These are phyloP conservation scores for Daldinia decipiens DNA, from an alignment of 495 filamentous ascomycete genomes.

Conservation along the genomic window DNA sequence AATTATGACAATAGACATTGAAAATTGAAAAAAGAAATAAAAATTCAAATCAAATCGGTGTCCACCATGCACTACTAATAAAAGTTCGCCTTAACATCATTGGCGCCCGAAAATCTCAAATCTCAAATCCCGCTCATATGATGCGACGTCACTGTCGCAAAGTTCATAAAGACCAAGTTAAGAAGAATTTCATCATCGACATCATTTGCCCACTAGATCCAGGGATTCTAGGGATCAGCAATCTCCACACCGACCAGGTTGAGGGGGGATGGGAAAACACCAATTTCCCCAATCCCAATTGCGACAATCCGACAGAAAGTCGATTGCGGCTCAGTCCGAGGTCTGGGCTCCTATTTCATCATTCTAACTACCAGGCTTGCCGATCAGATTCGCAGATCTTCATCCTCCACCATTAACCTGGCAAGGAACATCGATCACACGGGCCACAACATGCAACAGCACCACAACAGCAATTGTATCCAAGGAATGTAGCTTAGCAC, in stretches of 20 bases:
- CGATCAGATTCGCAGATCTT: slow-evolving; percentile 45
- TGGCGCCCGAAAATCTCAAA: slow-evolving; percentile 16
- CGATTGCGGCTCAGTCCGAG: slow-evolving; percentile 51
- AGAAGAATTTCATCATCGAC: slow-evolving; percentile 43
- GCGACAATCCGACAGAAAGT: slow-evolving; percentile 46
- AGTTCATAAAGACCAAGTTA: slow-evolving; percentile 35
- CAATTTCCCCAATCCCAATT: slow-evolving; percentile 49
- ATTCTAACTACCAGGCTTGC: slow-evolving; percentile 43
- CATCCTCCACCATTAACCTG: slow-evolving; percentile 36
- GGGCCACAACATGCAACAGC: slow-evolving; percentile 8
- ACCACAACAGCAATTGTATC: not conserved
- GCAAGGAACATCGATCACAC: slow-evolving; percentile 18
- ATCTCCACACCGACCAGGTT: slow-evolving; percentile 41
- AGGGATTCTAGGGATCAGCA: slow-evolving; percentile 37
- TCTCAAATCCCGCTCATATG: slow-evolving; percentile 10
- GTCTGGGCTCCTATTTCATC: slow-evolving; percentile 43
- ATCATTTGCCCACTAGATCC: slow-evolving; percentile 35
- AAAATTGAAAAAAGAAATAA: not conserved
- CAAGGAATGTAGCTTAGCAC: not conserved
- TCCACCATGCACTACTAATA: slow-evolving; percentile 19
- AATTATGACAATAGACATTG: too few species aligned
- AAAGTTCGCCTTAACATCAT: slow-evolving; percentile 23
- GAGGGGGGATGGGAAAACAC: slow-evolving; percentile 44
- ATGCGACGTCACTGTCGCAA: slow-evolving; percentile 39
- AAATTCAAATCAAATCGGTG: slow-evolving; percentile 10